A percentile compares a stretch with the other conserved stretches of the same genome.
These are phyloP conservation scores for Baorangia bicolor DNA, from an alignment of 768 basidiomycete genomes.

Conservation along the genomic window DNA sequence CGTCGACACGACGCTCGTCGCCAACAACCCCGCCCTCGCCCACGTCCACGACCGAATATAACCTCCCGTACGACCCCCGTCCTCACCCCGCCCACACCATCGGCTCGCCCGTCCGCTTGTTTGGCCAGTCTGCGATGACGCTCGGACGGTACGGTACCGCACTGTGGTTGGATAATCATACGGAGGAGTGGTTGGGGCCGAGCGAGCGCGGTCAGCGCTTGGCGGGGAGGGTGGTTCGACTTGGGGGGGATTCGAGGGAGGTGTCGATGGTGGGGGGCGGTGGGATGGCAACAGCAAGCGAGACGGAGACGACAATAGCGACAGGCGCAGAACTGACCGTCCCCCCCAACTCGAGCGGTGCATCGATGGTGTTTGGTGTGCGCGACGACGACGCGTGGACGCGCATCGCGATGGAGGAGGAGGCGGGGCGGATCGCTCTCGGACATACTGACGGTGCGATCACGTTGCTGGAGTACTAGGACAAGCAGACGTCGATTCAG, in stretches of 20 bases:
- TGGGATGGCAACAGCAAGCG: not conserved
- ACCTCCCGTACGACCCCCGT: constrained; percentile 47
- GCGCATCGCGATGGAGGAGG: constrained; percentile 38
- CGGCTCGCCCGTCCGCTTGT: constrained; percentile 56
- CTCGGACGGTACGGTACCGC: constrained; percentile 61
- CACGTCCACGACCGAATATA: constrained; percentile 24
- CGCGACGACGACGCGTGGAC: constrained; percentile 52
- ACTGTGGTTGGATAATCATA: constrained; percentile 66
- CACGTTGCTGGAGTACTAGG: constrained; percentile 46
- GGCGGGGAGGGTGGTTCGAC: constrained; percentile 38
- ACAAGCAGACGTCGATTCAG: not conserved
- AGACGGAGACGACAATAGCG: not conserved
- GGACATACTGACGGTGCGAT: constrained; percentile 45
- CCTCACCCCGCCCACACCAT: constrained; percentile 39
- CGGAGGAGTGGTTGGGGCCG: constrained; percentile 46
- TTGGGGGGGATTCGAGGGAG: too few relatives aligned
- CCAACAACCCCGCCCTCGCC: not conserved
- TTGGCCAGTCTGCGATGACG: constrained; percentile 51
- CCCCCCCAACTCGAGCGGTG: not conserved
- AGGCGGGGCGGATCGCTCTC: constrained; percentile 37
- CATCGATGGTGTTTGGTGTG: constrained; percentile 43
- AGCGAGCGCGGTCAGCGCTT: constrained; percentile 58
- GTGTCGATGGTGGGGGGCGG: not conserved
- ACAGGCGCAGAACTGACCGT: not conserved
- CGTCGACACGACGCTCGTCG: not conserved